Percentiles rank a stretch among this genome's conserved stretches.
These are phyloP conservation scores for Debaryomyces coudertii DNA, from an alignment of 1,139 yeast species.

Conservation along the genomic window DNA sequence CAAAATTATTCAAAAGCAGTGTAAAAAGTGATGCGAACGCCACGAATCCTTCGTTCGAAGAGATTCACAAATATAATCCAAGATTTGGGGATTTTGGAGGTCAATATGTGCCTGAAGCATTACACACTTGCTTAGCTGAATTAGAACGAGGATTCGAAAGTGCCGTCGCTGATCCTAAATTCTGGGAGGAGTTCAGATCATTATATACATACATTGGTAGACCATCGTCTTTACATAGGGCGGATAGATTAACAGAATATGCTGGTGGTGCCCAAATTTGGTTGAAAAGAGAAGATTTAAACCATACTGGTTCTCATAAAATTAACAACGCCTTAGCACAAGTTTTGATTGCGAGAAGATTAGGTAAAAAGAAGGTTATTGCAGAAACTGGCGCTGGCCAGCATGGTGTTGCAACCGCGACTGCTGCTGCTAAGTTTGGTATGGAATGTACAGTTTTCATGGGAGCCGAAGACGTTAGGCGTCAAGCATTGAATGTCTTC, in stretches of 20 bases:
- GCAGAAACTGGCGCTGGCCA: constrained; percentile 99
- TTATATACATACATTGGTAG: constrained; percentile 90
- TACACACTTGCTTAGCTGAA: constrained; percentile 88
- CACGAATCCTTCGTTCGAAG: constrained; percentile 51
- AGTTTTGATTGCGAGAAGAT: constrained; percentile 84
- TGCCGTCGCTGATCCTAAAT: constrained; percentile 83
- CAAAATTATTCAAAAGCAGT: constrained; percentile 31
- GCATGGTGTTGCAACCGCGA: constrained; percentile 99
- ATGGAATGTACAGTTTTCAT: constrained; percentile 92
- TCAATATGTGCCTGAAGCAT: constrained; percentile 96
- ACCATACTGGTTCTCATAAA: constrained; percentile 98
- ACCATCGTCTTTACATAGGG: constrained; percentile 90
- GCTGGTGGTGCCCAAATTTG: constrained; percentile 98
- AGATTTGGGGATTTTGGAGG: constrained; percentile 97
- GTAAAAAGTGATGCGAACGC: constrained; percentile 27
- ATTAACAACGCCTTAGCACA: constrained; percentile 97
- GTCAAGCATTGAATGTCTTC: constrained; percentile 97
- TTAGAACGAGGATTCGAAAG: constrained; percentile 84
- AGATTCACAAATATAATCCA: constrained; percentile 61
- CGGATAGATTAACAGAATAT: constrained; percentile 84
- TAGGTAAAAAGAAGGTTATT: constrained; percentile 87
- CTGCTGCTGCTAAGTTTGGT: constrained; percentile 98
- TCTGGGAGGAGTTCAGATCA: constrained; percentile 90
- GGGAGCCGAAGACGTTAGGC: constrained; percentile 99
- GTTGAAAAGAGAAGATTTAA: constrained; percentile 97